Conservation (phyloP, 2,329 filamentous ascomycete genomes). For the Proliferodiscus dingleyae region DNA sequence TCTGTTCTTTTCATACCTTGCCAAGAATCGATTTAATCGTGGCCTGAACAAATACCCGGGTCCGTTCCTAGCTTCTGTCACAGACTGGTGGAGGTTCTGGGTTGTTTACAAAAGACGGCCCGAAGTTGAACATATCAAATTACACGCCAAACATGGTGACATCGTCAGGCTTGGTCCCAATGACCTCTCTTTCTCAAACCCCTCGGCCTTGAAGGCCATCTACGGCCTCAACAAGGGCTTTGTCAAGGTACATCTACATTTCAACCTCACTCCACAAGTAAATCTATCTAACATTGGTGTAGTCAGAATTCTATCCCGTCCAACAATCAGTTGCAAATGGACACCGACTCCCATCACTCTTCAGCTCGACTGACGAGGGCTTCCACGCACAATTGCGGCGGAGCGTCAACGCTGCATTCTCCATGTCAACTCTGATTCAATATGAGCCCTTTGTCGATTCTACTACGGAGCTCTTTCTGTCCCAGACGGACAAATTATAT, state of each 20-base stretch:
- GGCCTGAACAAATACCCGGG: slow-evolving; percentile 70
- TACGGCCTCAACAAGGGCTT: slow-evolving; percentile 82
- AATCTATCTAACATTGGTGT: not conserved
- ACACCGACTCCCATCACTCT: slow-evolving; percentile 63
- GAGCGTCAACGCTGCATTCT: slow-evolving; percentile 70
- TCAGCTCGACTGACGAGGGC: slow-evolving; percentile 68
- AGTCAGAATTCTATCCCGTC: slow-evolving; percentile 78
- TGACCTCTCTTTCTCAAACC: slow-evolving; percentile 66
- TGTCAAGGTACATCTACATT: slow-evolving; percentile 53
- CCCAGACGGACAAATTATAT: slow-evolving; percentile 53
- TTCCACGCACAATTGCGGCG: slow-evolving; percentile 72
- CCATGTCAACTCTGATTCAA: slow-evolving; percentile 71
- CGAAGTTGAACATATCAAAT: slow-evolving; percentile 60
- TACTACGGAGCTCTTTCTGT: slow-evolving; percentile 66
- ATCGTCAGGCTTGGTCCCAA: slow-evolving; percentile 74
- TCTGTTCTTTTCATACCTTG: slow-evolving; percentile 37
- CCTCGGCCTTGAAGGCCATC: slow-evolving; percentile 67
- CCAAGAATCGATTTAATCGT: slow-evolving; percentile 46
- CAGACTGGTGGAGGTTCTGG: slow-evolving; percentile 70
- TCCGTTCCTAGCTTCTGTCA: slow-evolving; percentile 61
- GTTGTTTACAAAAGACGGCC: slow-evolving; percentile 62
- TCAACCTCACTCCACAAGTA: not conserved
- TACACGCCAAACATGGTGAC: slow-evolving; percentile 69
- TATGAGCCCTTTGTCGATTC: slow-evolving; percentile 79
- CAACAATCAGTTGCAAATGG: slow-evolving; percentile 70